Evolutionary conservation across 1,284 basidiomycete genomes (phyloP), one percentile per base, ranked within the genome.

Genomic region (Apiotrichum porosum): DNA sequence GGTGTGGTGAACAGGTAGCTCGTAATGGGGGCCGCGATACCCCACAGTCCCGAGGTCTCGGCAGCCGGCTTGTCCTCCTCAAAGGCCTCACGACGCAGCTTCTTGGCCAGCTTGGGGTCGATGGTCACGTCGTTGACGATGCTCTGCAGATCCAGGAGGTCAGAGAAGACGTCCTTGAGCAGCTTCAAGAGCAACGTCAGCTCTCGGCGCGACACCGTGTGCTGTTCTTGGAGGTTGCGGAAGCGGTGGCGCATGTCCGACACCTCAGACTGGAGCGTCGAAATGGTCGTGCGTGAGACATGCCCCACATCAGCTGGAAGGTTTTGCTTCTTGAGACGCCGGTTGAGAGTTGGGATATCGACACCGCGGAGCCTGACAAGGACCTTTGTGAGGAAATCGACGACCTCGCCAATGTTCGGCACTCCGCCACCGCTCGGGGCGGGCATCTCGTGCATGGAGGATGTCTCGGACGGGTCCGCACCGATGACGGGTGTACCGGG

Each of bases 81-180:
- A 26, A 61, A 69, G 52, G 88, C 81, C 68, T 89, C 60, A 18
- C 54, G 54, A 59, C 85, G 84, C 36, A 95, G 74, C 61, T 80
- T 81, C 5, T 73, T 65, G 5, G 90, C 92, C 19, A 84, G 75
- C 3, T 80, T 75, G 18, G 94, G 94, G 53, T 97, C 88, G 33
- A 98, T 79, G 43, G 92, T 85, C 26, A 97, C 79, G 54, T 95
- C 86, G 68, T 98, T 98, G 54, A 97, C 76, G 17, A 84, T 81
- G 19, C 83, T 80, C 36, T 92, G 83, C 56, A 97, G 77, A 57
- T 85, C 80, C 6, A 88, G 86, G 60, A 95, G 77, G 66, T 95
- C 90, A 35, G 78, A 77, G 55, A 97, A 88, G 23, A 86, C 75
- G 54, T 97, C 93, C 61, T 83, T 85, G 70, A 95, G 78, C 21